Percentiles rank a stretch among this genome's conserved stretches.
Conservation (phyloP, 371 early-diverging fungal genomes). For the Parasitella parasitica region DNA sequence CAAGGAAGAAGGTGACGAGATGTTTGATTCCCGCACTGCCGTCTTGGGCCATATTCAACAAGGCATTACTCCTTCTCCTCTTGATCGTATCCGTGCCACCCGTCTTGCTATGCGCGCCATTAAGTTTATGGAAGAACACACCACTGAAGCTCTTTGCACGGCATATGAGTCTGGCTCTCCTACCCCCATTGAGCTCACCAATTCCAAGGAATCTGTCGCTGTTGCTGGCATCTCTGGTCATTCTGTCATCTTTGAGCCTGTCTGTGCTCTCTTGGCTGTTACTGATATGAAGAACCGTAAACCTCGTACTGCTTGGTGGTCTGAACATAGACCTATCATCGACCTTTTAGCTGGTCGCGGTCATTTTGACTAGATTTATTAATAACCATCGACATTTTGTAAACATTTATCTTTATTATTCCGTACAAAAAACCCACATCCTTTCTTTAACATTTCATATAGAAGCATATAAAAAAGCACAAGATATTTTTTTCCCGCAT, state of each 20-base stretch:
- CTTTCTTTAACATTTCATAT: neutral
- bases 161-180: slow-evolving; percentile 25
- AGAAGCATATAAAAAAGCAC: neutral
- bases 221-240: slow-evolving; percentile 88
- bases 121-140: slow-evolving; percentile 55
- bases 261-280: slow-evolving; percentile 60
- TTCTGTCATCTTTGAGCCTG: slow-evolving; percentile 71
- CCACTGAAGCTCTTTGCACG: slow-evolving; percentile 28
- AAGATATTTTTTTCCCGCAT: neutral
- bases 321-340: slow-evolving; percentile 50
- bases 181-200: slow-evolving; percentile 66
- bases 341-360: slow-evolving; percentile 44
- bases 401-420: neutral
- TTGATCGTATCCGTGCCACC: slow-evolving; percentile 95
- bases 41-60: slow-evolving; percentile 97
- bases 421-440: neutral
- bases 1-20: slow-evolving; percentile 89
- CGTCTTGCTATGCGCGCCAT: slow-evolving; percentile 78
- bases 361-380: slow-evolving; percentile 1
- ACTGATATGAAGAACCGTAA: slow-evolving; percentile 84
- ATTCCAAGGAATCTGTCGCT: slow-evolving; percentile 57
- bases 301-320: slow-evolving; percentile 81
- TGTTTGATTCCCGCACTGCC: slow-evolving; percentile 92
- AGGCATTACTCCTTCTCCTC: slow-evolving; percentile 94
- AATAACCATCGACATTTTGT: neutral